Evolutionary conservation across 805 yeast species (phyloP).

Genomic region (Ogataea glucozyma): DNA sequence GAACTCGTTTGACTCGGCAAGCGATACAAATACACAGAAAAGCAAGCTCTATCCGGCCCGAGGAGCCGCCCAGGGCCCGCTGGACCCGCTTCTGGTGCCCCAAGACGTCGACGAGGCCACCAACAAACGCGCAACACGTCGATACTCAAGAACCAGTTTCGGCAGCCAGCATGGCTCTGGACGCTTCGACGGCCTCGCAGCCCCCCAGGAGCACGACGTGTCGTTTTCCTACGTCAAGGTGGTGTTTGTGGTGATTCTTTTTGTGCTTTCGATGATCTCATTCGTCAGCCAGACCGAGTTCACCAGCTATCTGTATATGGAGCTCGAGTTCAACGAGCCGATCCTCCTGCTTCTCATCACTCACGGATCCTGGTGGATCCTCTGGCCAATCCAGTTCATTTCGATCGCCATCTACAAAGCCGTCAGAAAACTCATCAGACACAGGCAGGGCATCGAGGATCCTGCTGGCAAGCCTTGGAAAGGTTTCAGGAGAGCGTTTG

Average conservation of each 20-base stretch:
- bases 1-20: slow-evolving; percentile 2
- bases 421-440: slow-evolving; percentile 27
- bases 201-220: slow-evolving; percentile 13
- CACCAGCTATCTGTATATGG: slow-evolving; percentile 65
- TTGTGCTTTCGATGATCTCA: slow-evolving; percentile 50
- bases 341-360: slow-evolving; percentile 64
- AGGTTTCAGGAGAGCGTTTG: slow-evolving; percentile 34
- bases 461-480: slow-evolving; percentile 32
- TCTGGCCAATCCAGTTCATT: slow-evolving; percentile 70
- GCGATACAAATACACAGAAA: neutral
- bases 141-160: slow-evolving; percentile 9
- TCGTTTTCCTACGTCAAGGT: slow-evolving; percentile 39
- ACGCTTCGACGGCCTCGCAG: neutral
- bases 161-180: slow-evolving; percentile 1
- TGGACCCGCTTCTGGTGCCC: slow-evolving; percentile 7
- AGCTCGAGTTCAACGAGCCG: slow-evolving; percentile 64
- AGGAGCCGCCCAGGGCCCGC: neutral
- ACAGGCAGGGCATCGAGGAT: slow-evolving; percentile 22
- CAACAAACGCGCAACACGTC: slow-evolving; percentile 4
- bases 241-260: slow-evolving; percentile 47
- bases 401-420: slow-evolving; percentile 50
- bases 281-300: slow-evolving; percentile 82
- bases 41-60: neutral
- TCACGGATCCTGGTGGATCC: slow-evolving; percentile 74
- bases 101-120: neutral